A percentile compares a stretch with the other conserved stretches of the same genome.
Conservation (phyloP, 768 basidiomycete species). For the Punctularia strigosozonata region DNA sequence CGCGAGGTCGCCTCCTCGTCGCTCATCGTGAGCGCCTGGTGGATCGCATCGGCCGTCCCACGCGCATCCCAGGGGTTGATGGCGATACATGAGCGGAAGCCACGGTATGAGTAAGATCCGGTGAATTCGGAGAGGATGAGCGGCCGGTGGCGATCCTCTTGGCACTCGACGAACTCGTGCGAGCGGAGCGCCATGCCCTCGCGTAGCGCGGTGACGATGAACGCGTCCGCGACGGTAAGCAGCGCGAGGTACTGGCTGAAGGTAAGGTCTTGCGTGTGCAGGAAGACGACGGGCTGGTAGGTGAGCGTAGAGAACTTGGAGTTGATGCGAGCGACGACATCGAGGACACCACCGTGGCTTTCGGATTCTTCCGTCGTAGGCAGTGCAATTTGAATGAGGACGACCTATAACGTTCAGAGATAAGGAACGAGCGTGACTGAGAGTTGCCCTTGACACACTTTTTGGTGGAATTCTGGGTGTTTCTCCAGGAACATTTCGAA, state of each 20-base stretch:
- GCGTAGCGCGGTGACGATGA: slow-evolving; percentile 71
- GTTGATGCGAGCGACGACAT: slow-evolving; percentile 72
- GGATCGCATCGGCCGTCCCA: slow-evolving; percentile 74
- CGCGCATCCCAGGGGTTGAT: slow-evolving; percentile 81
- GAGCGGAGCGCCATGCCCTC: slow-evolving; percentile 34
- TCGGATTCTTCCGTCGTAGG: slow-evolving; percentile 75
- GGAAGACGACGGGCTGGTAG: slow-evolving; percentile 79
- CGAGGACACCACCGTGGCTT: slow-evolving; percentile 58
- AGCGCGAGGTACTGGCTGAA: slow-evolving; percentile 81
- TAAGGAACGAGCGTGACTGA: not conserved
- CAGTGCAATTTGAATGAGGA: slow-evolving; percentile 81
- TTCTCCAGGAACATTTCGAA: slow-evolving; percentile 76
- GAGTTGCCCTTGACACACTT: slow-evolving; percentile 36
- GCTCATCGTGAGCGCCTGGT: slow-evolving; percentile 64
- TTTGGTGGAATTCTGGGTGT: slow-evolving; percentile 69
- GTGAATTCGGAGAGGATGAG: slow-evolving; percentile 79
- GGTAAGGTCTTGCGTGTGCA: slow-evolving; percentile 76
- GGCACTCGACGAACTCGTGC: slow-evolving; percentile 81
- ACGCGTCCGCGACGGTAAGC: slow-evolving; percentile 73
- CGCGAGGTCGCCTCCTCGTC: slow-evolving; percentile 61
- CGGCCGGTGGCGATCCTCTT: slow-evolving; percentile 54
- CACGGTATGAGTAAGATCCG: slow-evolving; percentile 76
- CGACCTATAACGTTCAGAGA: slow-evolving; percentile 29
- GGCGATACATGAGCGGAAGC: slow-evolving; percentile 78
- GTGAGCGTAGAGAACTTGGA: slow-evolving; percentile 75